Percentiles rank a stretch among this genome's conserved stretches.
phyloP scores from a whole-genome alignment of 2,329 filamentous ascomycete species.

The Epichloe sp. region DNA sequence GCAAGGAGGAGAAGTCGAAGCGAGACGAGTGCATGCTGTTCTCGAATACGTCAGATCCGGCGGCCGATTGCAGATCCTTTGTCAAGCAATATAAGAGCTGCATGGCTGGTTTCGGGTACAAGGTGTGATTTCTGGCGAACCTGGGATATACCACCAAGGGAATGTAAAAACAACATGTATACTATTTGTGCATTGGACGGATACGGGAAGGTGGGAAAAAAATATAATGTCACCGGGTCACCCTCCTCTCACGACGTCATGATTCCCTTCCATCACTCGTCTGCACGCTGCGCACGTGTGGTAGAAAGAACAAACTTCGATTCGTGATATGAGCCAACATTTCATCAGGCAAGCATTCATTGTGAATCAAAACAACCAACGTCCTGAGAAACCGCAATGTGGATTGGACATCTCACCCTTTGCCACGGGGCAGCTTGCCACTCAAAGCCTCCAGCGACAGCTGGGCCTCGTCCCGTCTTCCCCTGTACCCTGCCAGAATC shows the following conservation, averaged over 20 bases:
- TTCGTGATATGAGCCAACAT: too few relatives aligned
- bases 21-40: constrained; percentile 99
- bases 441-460: constrained; percentile 3
- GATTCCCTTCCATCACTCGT: neutral
- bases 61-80: constrained; percentile 68
- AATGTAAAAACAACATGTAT: constrained; percentile 9
- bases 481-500: constrained; percentile 17
- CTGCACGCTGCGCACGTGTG: neutral
- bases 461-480: constrained; percentile 14
- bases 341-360: neutral
- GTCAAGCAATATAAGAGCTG: constrained; percentile 80
- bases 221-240: constrained; percentile 2
- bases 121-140: constrained; percentile 30
- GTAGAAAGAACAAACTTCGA: too few relatives aligned
- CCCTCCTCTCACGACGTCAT: neutral
- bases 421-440: neutral
- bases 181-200: constrained; percentile 11
- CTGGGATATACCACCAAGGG: neutral
- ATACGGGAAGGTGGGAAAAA: constrained; percentile 1
- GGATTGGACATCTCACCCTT: neutral
- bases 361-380: neutral
- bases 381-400: too few relatives aligned
- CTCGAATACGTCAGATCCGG: constrained; percentile 69
- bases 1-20: constrained; percentile 82
- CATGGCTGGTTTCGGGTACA: constrained; percentile 90